Base-by-base conservation (phyloP, 208 protist species). In the Endotrypanum monterogeii region DNA sequence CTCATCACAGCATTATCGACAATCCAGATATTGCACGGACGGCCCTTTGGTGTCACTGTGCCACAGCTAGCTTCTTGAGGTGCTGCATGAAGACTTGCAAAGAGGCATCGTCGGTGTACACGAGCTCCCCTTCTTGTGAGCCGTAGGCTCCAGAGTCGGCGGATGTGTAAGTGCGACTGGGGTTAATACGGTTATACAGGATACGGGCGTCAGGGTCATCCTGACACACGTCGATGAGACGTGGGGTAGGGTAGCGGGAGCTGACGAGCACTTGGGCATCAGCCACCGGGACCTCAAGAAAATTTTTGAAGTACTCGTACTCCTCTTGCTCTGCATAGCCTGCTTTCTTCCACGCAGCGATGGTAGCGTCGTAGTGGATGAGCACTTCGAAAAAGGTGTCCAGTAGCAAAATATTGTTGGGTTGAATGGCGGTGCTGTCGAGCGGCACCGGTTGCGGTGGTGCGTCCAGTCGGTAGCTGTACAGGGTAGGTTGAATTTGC, bases 381-480 rank as follows among this genome's bases (percentile, higher is more conserved):
- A 99, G 84, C 28, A 99, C 97, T 71, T 99, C 92, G 91, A 99
- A 99, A 83, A 99, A 99, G 30, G 98, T 99, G 84, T 99, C 99
- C 28, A 99, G 93, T 3, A 99, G 86, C 5, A 99, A 89, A 72
- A 99, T 98, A 73, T 93, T 93, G 73, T 99, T 96, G 1, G 83
- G 84, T 41, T 91, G 78, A 55, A 99, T 93, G 61, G 85, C 89
- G 6, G 83, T 78, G 67, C 96, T 97, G 78, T 98, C 95, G 2
- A 99, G 88, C 23, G 96, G 80, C 18, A 99, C 97, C 46, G 98
- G 95, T 63, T 90, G 72, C 4, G 96, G 94, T 37, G 86, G 81
- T 11, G 77, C 92, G 56, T 98, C 89, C 82, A 99, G 95, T 25
- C 92, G 90, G 84, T 99, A 99, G 74, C 94, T 89, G 70, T 98